Percentiles rank a stretch among this genome's conserved stretches.
These are phyloP conservation scores for Mycena olivaceomarginata DNA, from an alignment of 768 basidiomycete species.

Conservation along the genomic window DNA sequence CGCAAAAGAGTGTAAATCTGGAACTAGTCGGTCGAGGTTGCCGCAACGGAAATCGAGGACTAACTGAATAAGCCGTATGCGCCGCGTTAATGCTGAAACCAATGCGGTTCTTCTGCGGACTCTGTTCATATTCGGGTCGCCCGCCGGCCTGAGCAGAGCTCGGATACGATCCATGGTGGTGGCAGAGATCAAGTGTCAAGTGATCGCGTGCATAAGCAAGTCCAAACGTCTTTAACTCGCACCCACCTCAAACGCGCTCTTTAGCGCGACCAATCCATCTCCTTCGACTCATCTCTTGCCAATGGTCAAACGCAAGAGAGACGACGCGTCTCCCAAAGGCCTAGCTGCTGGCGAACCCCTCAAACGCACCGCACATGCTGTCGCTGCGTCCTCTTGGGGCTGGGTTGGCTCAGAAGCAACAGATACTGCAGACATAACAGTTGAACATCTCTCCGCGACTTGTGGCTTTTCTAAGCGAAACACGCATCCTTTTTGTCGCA, in stretches of 20 bases:
- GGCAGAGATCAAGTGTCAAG: background rate
- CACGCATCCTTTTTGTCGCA: constrained; percentile 71
- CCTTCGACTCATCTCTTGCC: constrained; percentile 34
- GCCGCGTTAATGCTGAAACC: constrained; percentile 28
- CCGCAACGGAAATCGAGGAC: constrained; percentile 28
- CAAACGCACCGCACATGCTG: constrained; percentile 73
- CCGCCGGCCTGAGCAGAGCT: constrained; percentile 33
- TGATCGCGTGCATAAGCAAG: constrained; percentile 16
- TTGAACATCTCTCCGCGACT: constrained; percentile 78
- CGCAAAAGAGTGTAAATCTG: constrained; percentile 75
- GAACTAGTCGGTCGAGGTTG: constrained; percentile 28
- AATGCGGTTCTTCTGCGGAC: constrained; percentile 35
- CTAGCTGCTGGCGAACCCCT: constrained; percentile 78
- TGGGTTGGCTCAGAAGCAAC: constrained; percentile 86
- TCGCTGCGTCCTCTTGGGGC: constrained; percentile 76
- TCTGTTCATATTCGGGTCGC: constrained; percentile 40
- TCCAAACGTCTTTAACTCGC: constrained; percentile 11
- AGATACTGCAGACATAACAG: constrained; percentile 74
- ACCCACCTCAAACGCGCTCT: constrained; percentile 35
- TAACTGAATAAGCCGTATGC: constrained; percentile 56
- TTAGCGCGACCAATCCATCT: constrained; percentile 31
- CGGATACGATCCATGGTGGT: constrained; percentile 35
- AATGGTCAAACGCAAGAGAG: constrained; percentile 81
- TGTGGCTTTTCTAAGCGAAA: constrained; percentile 80
- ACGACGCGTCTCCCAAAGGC: constrained; percentile 68